Evolutionary conservation across 2,329 filamentous ascomycete genomes (phyloP), one percentile per base, ranked within the genome.

Genomic region (Paecilomyces sp.): DNA sequence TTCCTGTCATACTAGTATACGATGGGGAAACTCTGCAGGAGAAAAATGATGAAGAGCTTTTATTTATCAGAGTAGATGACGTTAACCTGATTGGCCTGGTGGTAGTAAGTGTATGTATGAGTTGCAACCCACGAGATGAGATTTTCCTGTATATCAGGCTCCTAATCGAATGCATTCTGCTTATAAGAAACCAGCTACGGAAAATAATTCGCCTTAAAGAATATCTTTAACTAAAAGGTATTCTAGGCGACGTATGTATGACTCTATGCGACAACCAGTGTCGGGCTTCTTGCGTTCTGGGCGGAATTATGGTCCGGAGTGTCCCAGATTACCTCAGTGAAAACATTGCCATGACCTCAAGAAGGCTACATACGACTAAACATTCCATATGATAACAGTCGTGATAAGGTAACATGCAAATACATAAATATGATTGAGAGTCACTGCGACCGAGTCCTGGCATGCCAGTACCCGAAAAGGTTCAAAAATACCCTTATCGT

Each of bases 101-200:
- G n/a, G 12, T 52, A 47, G 31, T 47, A 47, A 31, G 22, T 58
- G 33, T n/a, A n/a, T n/a, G 7, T 41, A 56, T 31, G 7, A 15
- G 30, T 57, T 41, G 58, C 51, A 60, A 60, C 55, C 58, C 31
- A 56, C 58, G 18, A 22, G 12, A 28, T 36, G n/a, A 50, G 3
- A 47, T 5, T 31, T 9, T 47, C 11, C 9, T 22, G 28, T 22
- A 47, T 5, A 25, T 57, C 33, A 13, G 9, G 31, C n/a, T 47
- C 34, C 34, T 57, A 6, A 57, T 57, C 31, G 7, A 28, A 30
- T 15, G 22, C 51, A 53, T 53, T 30, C 22, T 53, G 51, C 3
- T 22, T 22, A 2, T 22, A n/a, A 1, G 9, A 18, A 25, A 13
- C 36, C 2, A 22, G 5, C 8, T n/a, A 5, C 2, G 22, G 18